Evolutionary conservation across 352 stramenopile genomes (phyloP).

Genomic region (Pythium oligandrum): DNA sequence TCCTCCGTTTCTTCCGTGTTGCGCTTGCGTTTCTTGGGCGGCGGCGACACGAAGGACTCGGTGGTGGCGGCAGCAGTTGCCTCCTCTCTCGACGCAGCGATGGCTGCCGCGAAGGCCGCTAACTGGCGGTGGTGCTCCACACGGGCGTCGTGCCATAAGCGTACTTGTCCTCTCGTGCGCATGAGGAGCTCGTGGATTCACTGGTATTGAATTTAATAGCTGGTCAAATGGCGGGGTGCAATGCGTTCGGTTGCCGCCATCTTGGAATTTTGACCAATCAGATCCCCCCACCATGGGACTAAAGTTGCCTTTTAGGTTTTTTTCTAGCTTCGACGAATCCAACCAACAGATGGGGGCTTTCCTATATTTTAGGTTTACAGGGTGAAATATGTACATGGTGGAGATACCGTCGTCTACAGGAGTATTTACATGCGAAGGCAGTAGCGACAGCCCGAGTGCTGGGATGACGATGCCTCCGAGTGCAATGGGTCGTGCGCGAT

Average conservation of each 20-base stretch:
- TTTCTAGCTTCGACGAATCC: too few species aligned
- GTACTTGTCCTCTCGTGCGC: constrained; percentile 15
- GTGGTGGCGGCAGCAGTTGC: not conserved
- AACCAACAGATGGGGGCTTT: too few species aligned
- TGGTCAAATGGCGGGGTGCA: too few species aligned
- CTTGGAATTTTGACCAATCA: too few species aligned
- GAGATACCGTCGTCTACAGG: too few species aligned
- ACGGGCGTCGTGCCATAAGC: constrained; percentile 7
- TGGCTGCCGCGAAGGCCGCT: constrained; percentile 9
- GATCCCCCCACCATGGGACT: too few species aligned
- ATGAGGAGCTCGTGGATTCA: constrained; percentile 5
- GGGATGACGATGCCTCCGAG: too few species aligned
- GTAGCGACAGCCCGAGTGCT: constrained; percentile 24
- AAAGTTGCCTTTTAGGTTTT: too few species aligned
- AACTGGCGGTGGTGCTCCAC: constrained; percentile 12
- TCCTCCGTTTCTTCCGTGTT: constrained; percentile 4
- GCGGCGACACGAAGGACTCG: constrained; percentile 5
- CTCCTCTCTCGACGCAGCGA: constrained; percentile 6
- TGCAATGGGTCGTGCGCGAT: constrained; percentile 20
- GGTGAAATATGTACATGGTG: too few species aligned
- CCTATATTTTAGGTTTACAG: too few species aligned
- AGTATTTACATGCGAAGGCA: constrained; percentile 20
- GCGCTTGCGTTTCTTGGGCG: constrained; percentile 12
- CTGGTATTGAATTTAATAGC: too few species aligned
- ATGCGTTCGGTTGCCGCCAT: too few species aligned